phyloP scores from a whole-genome alignment of 1,284 basidiomycete genomes.

The Malassezia furfur region DNA sequence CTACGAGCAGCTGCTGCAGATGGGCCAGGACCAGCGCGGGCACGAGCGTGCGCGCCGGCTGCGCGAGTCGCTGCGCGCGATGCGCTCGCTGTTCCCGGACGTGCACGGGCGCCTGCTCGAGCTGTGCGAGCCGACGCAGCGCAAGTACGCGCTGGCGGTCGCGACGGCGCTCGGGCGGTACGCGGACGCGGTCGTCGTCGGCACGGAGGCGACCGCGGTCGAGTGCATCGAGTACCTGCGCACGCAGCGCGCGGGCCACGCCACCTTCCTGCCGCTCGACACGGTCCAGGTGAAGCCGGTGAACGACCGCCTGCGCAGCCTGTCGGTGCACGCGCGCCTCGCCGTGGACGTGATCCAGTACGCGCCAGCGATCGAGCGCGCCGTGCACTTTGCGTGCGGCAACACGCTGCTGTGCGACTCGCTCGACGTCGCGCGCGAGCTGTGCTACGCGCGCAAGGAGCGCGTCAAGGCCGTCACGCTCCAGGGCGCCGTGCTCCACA shows the following conservation, averaged over 20 bases:
- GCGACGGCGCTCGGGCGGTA: conserved; percentile 88
- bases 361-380: conserved; percentile 57
- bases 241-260: conserved; percentile 83
- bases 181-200: conserved; percentile 89
- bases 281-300: conserved; percentile 86
- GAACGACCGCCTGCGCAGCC: conserved; percentile 86
- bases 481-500: conserved; percentile 93
- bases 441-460: conserved; percentile 85
- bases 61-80: conserved; percentile 71
- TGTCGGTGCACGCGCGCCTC: conserved; percentile 78
- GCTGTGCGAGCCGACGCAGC: conserved; percentile 80
- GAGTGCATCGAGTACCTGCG: conserved; percentile 93
- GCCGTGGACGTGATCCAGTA: conserved; percentile 72
- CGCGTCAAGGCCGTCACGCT: conserved; percentile 96
- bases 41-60: conserved; percentile 72
- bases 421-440: conserved; percentile 77
- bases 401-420: conserved; percentile 89
- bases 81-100: conserved; percentile 57
- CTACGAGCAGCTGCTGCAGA: conserved; percentile 65
- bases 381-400: conserved; percentile 91
- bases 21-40: conserved; percentile 52
- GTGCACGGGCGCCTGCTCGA: conserved; percentile 72
- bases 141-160: conserved; percentile 89
- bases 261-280: conserved; percentile 93
- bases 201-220: conserved; percentile 90